Evolutionary conservation across 2,329 filamentous ascomycete species (phyloP).

Genomic region (Penicillium sp.): DNA sequence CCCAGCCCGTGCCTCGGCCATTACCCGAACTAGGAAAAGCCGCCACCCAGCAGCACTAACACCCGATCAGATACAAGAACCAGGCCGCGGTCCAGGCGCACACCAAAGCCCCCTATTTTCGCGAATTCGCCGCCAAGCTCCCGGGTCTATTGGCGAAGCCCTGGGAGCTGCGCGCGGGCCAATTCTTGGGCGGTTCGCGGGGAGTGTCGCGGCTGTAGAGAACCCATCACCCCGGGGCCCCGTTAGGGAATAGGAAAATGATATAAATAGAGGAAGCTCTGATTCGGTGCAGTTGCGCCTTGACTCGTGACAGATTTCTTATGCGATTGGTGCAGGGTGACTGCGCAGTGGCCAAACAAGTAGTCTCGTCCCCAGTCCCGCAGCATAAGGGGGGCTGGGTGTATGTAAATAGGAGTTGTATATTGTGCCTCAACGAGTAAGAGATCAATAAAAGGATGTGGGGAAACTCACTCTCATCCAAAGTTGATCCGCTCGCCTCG

Average conservation of each 20-base stretch:
- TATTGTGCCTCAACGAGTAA: not conserved
- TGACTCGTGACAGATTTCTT: slow-evolving; percentile 16
- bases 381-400: not conserved
- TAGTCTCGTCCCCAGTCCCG: too few relatives aligned
- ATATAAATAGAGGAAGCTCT: slow-evolving; percentile 16
- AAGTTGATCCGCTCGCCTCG: not conserved
- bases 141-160: slow-evolving; percentile 21
- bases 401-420: not conserved
- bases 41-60: not conserved
- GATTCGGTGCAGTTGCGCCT: slow-evolving; percentile 2
- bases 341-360: not conserved
- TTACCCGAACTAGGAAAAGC: not conserved
- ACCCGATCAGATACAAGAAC: slow-evolving; percentile 25
- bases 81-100: slow-evolving; percentile 26
- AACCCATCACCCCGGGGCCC: not conserved
- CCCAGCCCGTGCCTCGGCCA: slow-evolving; percentile 16
- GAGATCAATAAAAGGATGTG: slow-evolving; percentile 4
- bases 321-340: slow-evolving; percentile 22
- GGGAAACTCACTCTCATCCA: slow-evolving; percentile 6
- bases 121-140: slow-evolving; percentile 20
- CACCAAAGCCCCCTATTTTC: slow-evolving; percentile 25
- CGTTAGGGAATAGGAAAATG: not conserved
- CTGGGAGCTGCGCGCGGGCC: slow-evolving; percentile 24
- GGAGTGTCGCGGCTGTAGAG: slow-evolving; percentile 24
- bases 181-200: slow-evolving; percentile 18